Conservation (phyloP, 768 basidiomycete species). For the Boletus fagicola region DNA sequence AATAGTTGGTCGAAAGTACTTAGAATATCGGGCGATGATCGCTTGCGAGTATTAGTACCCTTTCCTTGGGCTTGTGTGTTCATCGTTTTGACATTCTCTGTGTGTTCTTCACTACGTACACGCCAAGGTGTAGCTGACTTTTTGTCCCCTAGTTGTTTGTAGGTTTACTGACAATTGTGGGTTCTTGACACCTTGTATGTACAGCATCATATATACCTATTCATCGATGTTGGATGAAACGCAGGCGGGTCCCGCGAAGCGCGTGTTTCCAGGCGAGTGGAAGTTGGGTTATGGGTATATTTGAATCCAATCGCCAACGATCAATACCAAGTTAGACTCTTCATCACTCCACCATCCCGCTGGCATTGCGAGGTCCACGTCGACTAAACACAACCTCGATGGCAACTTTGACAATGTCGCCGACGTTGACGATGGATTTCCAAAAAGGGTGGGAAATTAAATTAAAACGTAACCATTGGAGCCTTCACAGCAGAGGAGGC, state of each 20-base stretch:
- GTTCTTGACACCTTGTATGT: neutral
- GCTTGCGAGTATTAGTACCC: neutral
- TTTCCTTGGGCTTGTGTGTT: conserved; percentile 2
- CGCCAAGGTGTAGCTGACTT: neutral
- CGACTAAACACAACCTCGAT: neutral
- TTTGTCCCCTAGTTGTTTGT: neutral
- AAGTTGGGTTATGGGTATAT: neutral
- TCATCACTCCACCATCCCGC: neutral
- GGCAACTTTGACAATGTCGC: neutral
- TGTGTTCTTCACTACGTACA: neutral
- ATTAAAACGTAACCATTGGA: conserved; percentile 10
- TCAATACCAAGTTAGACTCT: neutral
- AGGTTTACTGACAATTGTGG: neutral
- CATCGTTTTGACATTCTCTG: neutral
- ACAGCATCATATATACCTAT: neutral
- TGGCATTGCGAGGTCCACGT: neutral
- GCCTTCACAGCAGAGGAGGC: neutral
- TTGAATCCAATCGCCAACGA: neutral
- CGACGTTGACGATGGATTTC: neutral
- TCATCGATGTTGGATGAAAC: neutral
- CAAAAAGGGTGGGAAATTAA: conserved; percentile 15
- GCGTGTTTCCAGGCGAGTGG: neutral
- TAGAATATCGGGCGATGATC: neutral
- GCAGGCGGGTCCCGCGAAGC: neutral
- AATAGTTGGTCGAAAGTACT: neutral